A percentile compares a stretch with the other conserved stretches of the same genome.
Conservation (phyloP, 1,284 basidiomycete genomes). For the Puccinia triticina region DNA sequence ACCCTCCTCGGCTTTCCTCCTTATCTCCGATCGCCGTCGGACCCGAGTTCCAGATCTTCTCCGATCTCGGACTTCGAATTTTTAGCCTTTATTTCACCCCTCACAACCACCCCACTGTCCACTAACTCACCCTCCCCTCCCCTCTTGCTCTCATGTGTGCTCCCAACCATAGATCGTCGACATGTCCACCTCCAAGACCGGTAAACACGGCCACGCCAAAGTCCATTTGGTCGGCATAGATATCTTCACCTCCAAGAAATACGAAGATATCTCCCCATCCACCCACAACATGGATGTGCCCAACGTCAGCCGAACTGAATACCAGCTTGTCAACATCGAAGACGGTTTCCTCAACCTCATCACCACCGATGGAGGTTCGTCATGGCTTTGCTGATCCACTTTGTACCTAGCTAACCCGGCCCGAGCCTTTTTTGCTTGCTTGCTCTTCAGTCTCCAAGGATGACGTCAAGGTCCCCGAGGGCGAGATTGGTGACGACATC, state of each 20-base stretch:
- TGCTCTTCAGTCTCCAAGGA: constrained; percentile 71
- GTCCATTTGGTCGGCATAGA: constrained; percentile 96
- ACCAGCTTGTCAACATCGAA: constrained; percentile 73
- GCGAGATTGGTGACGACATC: constrained; percentile 79
- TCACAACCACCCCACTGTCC: neutral
- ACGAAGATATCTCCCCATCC: constrained; percentile 95
- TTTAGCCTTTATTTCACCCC: neutral
- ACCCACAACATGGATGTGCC: constrained; percentile 99
- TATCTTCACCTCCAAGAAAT: constrained; percentile 54
- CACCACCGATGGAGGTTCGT: constrained; percentile 71
- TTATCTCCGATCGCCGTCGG: neutral
- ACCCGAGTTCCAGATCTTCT: neutral
- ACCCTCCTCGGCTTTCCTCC: neutral
- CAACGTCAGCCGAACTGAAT: constrained; percentile 88
- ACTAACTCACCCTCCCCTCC: neutral
- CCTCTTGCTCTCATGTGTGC: neutral
- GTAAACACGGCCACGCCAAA: constrained; percentile 97
- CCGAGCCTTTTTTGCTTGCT: neutral
- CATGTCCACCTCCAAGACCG: constrained; percentile 99
- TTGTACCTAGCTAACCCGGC: neutral
- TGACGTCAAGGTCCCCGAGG: constrained; percentile 91
- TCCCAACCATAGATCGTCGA: constrained; percentile 68
- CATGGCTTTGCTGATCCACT: neutral
- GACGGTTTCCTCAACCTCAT: constrained; percentile 89
- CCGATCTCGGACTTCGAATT: neutral